These are phyloP conservation scores for Tubosaeta sp. DNA, from an alignment of 768 basidiomycete genomes.

Conservation along the genomic window DNA sequence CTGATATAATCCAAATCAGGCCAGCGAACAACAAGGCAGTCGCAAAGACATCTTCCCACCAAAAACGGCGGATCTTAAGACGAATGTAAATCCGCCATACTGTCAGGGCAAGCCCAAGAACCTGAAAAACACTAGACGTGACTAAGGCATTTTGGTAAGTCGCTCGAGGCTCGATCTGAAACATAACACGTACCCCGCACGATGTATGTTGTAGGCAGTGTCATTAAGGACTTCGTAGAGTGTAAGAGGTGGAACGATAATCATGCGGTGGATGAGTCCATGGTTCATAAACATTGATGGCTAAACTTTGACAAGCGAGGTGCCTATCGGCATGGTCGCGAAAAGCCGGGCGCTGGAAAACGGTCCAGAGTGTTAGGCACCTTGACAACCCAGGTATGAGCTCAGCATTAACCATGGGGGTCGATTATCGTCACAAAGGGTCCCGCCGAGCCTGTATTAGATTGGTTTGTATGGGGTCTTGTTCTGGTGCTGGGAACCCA, in stretches of 20 bases:
- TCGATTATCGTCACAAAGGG: neutral
- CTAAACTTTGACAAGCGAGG: neutral
- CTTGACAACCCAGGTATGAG: no score
- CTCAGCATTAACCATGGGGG: neutral
- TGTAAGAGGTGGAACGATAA: neutral
- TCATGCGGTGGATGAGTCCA: neutral
- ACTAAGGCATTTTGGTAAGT: constrained; percentile 5
- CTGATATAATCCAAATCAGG: constrained; percentile 6
- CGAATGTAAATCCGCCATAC: constrained; percentile 18
- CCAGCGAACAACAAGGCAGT: constrained; percentile 6
- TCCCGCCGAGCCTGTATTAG: neutral
- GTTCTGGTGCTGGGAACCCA: no score
- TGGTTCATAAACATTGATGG: neutral
- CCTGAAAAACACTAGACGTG: constrained; percentile 7
- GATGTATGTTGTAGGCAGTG: neutral
- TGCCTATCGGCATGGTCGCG: neutral
- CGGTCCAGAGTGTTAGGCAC: neutral
- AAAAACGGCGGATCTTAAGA: constrained; percentile 12
- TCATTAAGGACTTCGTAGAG: neutral
- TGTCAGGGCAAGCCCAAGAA: constrained; percentile 12
- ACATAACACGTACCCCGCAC: neutral
- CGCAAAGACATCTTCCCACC: constrained; percentile 23
- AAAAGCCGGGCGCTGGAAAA: neutral
- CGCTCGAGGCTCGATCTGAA: no score
- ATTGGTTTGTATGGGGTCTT: neutral